Base-by-base conservation (phyloP, 805 yeast species). In the Lachancea kluyveri region DNA sequence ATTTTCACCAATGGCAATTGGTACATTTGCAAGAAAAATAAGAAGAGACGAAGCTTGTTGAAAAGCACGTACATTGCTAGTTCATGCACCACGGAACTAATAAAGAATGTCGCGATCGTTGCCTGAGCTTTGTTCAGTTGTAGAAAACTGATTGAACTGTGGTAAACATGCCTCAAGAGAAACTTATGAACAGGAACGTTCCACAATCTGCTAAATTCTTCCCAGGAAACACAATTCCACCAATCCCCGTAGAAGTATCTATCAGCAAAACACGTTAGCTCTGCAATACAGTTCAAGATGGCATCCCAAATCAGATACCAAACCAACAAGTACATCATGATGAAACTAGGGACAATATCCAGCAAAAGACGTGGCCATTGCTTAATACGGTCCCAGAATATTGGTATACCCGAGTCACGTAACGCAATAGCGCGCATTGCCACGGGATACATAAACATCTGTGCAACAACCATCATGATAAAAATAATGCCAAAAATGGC, bases 161-260 rank as follows among this genome's bases (percentile, higher is more conserved):
- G 96, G 57, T 92, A 94, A 3, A 92, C 97, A 53, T 94, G 99
- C 43, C 97, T 72, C 26, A 88, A 64, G 37, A 92, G 62, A 45
- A 92, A 92, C 49, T 76, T 72, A 55, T 92, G 96, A 14, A 92
- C 97, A 0, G 97, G 96, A 7, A 74, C 72, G 54, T 92, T 92
- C 98, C 99, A 94, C 40, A 82, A 77, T 42, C 96, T 68, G 8
- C 96, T 80, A 56, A 84, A 92, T 52, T 88, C 88, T 36, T 83
- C 83, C 96, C 96, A 92, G 24, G 85, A 81, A 12, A 80, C 75
- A 40, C 94, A 83, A 46, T 88, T 85, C 98, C 99, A 92, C 98
- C 98, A 94, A 26, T 86, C 83, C 3, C 94, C 90, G 52, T 94
- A 92, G 57, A 92, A 92, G 43, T 82, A 82, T 30, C 98, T 73